Evolutionary conservation across 805 yeast genomes (phyloP), one percentile per base, ranked within the genome.

Genomic region (Ogataea haglerorum): DNA sequence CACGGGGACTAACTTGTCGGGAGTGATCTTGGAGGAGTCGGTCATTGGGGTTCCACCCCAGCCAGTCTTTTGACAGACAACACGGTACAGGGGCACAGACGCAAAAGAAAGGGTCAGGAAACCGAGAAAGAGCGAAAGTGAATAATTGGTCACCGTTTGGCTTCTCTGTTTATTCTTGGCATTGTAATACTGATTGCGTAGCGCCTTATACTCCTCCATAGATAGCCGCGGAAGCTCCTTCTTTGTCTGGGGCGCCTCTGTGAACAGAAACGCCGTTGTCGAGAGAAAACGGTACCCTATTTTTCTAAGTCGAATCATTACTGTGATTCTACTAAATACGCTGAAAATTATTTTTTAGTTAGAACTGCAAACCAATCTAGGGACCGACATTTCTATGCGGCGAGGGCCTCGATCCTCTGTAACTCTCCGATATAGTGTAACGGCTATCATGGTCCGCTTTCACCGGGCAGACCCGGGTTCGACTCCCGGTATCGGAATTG

Each of bases 21-120:
- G 79, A 1, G 96, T 86, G 63, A 93, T 86, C 53, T 76, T 80
- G 9, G 80, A 61, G 31, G 70, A 64, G 58, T 93, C 98, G 0
- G 97, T 90, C 53, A 90, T 84, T 9, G 98, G 98, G 7, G 84
- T 81, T 30, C 99, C 99, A 36, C 91, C 96, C 76, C 85, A 93
- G 0, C 99, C 99, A 0, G 97, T 90, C 63, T 95, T 76, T 53
- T 90, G 86, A 69, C 99, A 93, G 22, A 93, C 72, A 7, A 90
- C 88, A 51, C 97, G 70, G 63, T 93, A 93, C 6, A 93, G 66
- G 4, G 98, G 98, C 14, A 93, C 99, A 1, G 96, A 86, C 8
- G 89, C 85, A 63, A 88, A 93, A 0, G 95, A 75, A 5, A 91
- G 68, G 0, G 95, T 86, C 13, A 87, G 64, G 47, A 87, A 85